phyloP scores from a whole-genome alignment of 768 basidiomycete species.

The Coprinopsis sp. region DNA sequence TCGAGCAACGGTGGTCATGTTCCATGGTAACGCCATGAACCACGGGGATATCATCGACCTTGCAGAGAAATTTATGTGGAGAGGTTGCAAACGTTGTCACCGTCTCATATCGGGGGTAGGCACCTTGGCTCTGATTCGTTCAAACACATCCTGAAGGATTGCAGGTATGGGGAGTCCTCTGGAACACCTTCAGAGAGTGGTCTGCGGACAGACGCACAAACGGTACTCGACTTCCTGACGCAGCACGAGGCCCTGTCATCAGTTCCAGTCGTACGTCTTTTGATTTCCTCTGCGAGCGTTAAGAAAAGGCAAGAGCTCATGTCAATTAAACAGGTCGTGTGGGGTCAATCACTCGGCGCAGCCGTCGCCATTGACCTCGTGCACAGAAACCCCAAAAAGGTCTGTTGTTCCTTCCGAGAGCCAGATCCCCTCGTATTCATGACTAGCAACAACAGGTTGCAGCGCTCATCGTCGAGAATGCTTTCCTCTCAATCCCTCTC shows the following conservation, averaged over 20 bases:
- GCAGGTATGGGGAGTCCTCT: slow-evolving; percentile 74
- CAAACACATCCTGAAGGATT: slow-evolving; percentile 1
- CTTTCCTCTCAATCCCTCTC: slow-evolving; percentile 75
- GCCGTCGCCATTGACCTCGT: slow-evolving; percentile 85
- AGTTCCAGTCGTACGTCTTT: slow-evolving; percentile 51
- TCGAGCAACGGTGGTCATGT: slow-evolving; percentile 74
- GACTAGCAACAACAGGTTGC: not conserved
- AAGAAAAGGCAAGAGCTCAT: not conserved
- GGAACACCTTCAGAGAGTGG: slow-evolving; percentile 78
- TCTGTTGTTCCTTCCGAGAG: not conserved
- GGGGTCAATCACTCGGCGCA: slow-evolving; percentile 79
- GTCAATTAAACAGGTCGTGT: slow-evolving; percentile 45
- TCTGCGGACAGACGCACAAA: slow-evolving; percentile 75
- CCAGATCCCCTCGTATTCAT: not conserved
- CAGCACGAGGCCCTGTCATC: slow-evolving; percentile 51
- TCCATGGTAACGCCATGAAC: slow-evolving; percentile 80
- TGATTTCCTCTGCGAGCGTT: too few species aligned
- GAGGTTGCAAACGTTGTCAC: slow-evolving; percentile 84
- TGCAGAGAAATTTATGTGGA: slow-evolving; percentile 59
- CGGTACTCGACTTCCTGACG: slow-evolving; percentile 64
- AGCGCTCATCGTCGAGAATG: slow-evolving; percentile 23
- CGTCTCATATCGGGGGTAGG: slow-evolving; percentile 84
- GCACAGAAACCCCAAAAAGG: slow-evolving; percentile 47
- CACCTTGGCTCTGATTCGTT: not conserved
- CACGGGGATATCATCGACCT: slow-evolving; percentile 69